These are phyloP conservation scores for Fusarium neocosmosporiellum DNA, from an alignment of 2,329 filamentous ascomycete genomes.

Conservation along the genomic window DNA sequence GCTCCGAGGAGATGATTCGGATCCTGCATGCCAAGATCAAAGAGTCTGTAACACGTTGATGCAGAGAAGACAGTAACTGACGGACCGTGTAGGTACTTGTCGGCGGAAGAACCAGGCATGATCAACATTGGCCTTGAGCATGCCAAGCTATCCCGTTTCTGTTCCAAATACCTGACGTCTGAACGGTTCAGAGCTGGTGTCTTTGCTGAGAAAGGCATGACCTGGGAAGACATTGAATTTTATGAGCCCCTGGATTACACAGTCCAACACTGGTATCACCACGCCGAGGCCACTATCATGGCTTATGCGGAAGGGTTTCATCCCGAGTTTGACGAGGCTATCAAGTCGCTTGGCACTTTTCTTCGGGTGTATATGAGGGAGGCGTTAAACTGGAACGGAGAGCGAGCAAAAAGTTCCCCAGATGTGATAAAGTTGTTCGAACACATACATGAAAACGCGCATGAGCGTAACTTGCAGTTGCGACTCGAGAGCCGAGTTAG, in stretches of 20 bases:
- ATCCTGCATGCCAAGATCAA: slow-evolving; percentile 11
- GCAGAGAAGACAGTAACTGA: background rate
- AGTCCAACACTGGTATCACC: slow-evolving; percentile 16
- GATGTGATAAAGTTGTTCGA: background rate
- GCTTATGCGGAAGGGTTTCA: background rate
- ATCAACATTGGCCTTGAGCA: slow-evolving; percentile 1
- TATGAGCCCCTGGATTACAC: slow-evolving; percentile 23
- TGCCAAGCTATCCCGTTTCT: slow-evolving; percentile 7
- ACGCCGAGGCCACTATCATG: background rate
- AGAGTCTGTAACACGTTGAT: background rate
- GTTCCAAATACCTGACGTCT: slow-evolving; percentile 12
- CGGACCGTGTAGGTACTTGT: slow-evolving; percentile 8
- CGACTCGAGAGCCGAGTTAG: slow-evolving; percentile 2
- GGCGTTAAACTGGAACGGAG: background rate
- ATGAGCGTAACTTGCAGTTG: background rate
- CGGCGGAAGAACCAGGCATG: background rate
- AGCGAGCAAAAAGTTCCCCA: no score
- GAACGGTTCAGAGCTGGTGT: background rate
- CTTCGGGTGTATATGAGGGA: background rate
- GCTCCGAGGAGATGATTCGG: background rate
- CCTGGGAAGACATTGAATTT: background rate
- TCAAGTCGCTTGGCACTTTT: background rate
- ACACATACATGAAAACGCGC: background rate
- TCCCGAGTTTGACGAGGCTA: background rate
- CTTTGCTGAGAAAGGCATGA: background rate